Conservation (phyloP, 2,329 filamentous ascomycete genomes). For the Xenoacremonium recifei region DNA sequence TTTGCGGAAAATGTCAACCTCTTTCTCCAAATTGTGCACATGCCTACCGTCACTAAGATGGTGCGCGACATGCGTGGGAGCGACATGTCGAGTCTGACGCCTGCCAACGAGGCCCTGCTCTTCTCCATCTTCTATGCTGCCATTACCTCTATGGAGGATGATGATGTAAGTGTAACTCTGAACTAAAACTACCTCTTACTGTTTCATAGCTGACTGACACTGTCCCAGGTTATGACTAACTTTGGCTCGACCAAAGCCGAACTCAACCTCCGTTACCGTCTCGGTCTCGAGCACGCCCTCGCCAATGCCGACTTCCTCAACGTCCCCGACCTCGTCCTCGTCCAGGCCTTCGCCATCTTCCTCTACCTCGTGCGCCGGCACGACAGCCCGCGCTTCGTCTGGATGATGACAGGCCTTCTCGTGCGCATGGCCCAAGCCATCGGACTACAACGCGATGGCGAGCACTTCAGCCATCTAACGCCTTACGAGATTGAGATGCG, state of each 20-base stretch:
- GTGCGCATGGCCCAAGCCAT: constrained; percentile 54
- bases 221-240: constrained; percentile 46
- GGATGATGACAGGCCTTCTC: constrained; percentile 63
- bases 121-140: constrained; percentile 59
- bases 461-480: constrained; percentile 47
- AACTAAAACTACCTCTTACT: too few relatives aligned
- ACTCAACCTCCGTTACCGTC: constrained; percentile 47
- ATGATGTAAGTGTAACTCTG: constrained; percentile 45
- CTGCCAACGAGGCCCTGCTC: constrained; percentile 50
- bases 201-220: too few relatives aligned
- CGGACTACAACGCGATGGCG: constrained; percentile 58
- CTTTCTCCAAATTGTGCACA: constrained; percentile 42
- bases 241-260: constrained; percentile 48
- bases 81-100: constrained; percentile 31
- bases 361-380: constrained; percentile 52
- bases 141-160: constrained; percentile 55
- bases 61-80: constrained; percentile 34
- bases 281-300: constrained; percentile 58
- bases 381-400: constrained; percentile 54
- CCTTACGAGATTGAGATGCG: constrained; percentile 64
- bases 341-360: constrained; percentile 62
- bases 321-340: constrained; percentile 55
- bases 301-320: constrained; percentile 61
- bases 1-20: constrained; percentile 52
- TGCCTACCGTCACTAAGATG: constrained; percentile 37